Conservation (phyloP, 169 alveolate genomes). For the Theileria equi region DNA sequence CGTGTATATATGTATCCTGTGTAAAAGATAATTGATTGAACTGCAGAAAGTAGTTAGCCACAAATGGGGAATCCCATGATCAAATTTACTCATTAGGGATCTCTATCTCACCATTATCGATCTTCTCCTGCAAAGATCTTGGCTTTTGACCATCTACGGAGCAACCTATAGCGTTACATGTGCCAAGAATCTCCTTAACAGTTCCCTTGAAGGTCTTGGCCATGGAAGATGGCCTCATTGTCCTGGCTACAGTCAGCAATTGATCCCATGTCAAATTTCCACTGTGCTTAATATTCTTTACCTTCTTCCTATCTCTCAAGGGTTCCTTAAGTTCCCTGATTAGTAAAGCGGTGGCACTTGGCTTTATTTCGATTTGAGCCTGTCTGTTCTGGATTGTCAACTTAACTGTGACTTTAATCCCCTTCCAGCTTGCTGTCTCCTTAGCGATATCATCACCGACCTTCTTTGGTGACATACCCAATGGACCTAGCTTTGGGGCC, state of each 20-base stretch:
- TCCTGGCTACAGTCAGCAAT: constrained; percentile 88
- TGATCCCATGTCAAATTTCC: constrained; percentile 94
- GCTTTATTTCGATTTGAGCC: constrained; percentile 90
- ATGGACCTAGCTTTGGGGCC: constrained; percentile 98
- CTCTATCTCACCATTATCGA: constrained; percentile 87
- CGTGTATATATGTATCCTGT: not conserved
- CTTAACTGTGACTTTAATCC: constrained; percentile 92
- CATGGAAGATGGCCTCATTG: constrained; percentile 86
- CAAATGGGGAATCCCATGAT: not conserved
- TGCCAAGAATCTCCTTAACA: constrained; percentile 94
- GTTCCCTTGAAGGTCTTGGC: constrained; percentile 93
- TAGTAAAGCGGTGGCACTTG: constrained; percentile 93
- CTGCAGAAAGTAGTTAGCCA: constrained; percentile 7
- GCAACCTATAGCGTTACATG: constrained; percentile 96
- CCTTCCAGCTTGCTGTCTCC: constrained; percentile 95
- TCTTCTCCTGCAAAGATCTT: constrained; percentile 81
- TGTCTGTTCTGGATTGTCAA: constrained; percentile 88
- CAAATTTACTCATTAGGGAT: constrained; percentile 71
- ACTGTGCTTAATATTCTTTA: constrained; percentile 91
- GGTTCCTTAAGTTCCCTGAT: constrained; percentile 95
- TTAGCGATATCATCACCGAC: constrained; percentile 96
- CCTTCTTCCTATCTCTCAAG: constrained; percentile 93
- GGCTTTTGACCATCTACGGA: constrained; percentile 95
- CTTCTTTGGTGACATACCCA: constrained; percentile 94
- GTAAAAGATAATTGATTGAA: not conserved